These are phyloP conservation scores for Vitis hybrid DNA, from an alignment of 177 flowering plant species.

Conservation along the genomic window DNA sequence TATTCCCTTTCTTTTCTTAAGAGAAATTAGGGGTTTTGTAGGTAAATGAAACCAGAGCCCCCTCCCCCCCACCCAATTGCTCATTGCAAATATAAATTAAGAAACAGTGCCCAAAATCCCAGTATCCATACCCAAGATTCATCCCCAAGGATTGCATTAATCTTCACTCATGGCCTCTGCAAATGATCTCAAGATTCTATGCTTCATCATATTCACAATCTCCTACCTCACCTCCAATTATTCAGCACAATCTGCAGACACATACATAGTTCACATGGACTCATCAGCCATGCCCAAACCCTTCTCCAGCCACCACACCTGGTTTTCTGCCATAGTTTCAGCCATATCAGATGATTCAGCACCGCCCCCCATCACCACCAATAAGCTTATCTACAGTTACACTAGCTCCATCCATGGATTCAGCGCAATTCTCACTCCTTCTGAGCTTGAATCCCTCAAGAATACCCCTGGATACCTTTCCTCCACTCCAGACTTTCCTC, in stretches of 20 bases:
- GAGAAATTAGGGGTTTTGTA: no score
- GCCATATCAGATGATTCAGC: not conserved
- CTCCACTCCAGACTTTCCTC: not conserved
- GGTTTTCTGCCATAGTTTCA: conserved; percentile 11
- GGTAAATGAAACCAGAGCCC: no score
- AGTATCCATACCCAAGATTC: no score
- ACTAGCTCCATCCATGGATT: conserved; percentile 1
- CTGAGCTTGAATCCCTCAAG: conserved; percentile 2
- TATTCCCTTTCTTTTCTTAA: no score
- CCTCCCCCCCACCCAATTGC: no score
- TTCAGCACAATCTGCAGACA: not conserved
- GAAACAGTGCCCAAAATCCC: no score
- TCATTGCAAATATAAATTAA: no score
- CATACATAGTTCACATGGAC: conserved; percentile 28
- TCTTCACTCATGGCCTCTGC: no score
- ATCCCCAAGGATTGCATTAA: no score
- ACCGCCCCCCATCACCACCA: not conserved
- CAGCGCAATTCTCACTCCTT: not conserved
- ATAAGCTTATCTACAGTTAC: not conserved
- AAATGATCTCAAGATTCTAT: no score
- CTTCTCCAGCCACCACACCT: conserved; percentile 11
- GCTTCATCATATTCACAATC: no score
- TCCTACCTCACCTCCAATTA: no score
- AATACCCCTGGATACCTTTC: conserved; percentile 3
- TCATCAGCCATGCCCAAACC: conserved; percentile 16